Percentiles rank a stretch among this genome's conserved stretches.
These are phyloP conservation scores for Phytophthora tubulina DNA, from an alignment of 352 stramenopile species.

Conservation along the genomic window DNA sequence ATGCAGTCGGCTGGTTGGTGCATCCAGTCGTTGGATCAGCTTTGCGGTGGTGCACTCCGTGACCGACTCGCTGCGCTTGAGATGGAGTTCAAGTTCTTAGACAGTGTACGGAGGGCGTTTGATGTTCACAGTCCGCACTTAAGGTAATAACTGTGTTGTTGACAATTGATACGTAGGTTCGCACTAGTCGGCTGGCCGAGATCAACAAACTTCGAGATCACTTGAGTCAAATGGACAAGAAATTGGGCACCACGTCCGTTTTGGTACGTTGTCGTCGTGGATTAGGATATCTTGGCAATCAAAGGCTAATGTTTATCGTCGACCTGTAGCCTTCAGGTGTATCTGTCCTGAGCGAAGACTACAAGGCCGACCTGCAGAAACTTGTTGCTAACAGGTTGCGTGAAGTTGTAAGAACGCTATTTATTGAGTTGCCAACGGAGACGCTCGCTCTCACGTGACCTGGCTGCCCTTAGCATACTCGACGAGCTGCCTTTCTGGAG, in stretches of 20 bases:
- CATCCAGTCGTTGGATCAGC: conserved; percentile 23
- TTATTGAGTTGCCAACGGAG: background rate
- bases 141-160: background rate
- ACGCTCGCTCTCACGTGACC: background rate
- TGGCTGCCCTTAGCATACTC: conserved; percentile 23
- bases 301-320: background rate
- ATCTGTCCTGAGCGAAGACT: conserved; percentile 33
- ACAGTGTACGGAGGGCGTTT: conserved; percentile 36
- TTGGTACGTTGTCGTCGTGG: conserved; percentile 20
- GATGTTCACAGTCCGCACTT: too few species aligned
- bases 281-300: background rate
- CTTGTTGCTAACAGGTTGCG: conserved; percentile 30
- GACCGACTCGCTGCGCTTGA: conserved; percentile 48
- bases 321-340: conserved; percentile 23
- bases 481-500: conserved; percentile 37
- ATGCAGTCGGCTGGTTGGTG: conserved; percentile 32
- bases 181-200: conserved; percentile 29
- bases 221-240: conserved; percentile 33
- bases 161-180: conserved; percentile 27
- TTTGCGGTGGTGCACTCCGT: conserved; percentile 32
- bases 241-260: conserved; percentile 35
- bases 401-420: conserved; percentile 36
- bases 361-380: conserved; percentile 32
- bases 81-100: conserved; percentile 51
- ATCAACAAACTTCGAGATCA: conserved; percentile 35